Evolutionary conservation across 192 early-diverging fungal genomes (phyloP).

Genomic region (Haplosporangium gracile): DNA sequence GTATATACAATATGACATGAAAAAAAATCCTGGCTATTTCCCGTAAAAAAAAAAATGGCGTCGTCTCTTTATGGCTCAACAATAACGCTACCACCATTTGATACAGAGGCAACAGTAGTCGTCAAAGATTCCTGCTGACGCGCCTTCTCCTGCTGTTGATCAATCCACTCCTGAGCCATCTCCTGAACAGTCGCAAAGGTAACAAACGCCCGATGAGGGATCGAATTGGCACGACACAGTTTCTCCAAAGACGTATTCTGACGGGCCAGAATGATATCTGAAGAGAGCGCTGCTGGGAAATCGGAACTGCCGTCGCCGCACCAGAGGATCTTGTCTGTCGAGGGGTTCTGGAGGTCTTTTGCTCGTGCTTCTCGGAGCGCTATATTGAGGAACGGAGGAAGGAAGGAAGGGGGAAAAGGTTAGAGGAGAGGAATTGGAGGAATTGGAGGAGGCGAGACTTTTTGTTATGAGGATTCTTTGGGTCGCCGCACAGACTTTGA

Average conservation of each 20-base stretch:
- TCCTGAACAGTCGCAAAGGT: constrained; percentile 30
- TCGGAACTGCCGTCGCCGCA: constrained; percentile 50
- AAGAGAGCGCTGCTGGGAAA: constrained; percentile 34
- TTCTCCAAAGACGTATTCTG: constrained; percentile 34
- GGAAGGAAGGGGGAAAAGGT: background rate
- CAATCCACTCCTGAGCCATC: constrained; percentile 25
- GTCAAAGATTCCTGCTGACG: background rate
- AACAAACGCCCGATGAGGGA: constrained; percentile 20
- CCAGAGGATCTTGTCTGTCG: constrained; percentile 31
- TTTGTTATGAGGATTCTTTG: background rate
- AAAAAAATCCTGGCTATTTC: no score
- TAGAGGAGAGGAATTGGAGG: background rate
- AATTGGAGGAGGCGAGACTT: background rate
- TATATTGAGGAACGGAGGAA: background rate
- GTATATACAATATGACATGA: no score
- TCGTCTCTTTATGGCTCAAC: background rate
- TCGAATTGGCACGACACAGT: constrained; percentile 26
- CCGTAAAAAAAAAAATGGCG: no score
- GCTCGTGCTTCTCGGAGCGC: constrained; percentile 31
- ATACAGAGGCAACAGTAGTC: background rate
- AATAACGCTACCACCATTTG: background rate
- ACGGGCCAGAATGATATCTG: constrained; percentile 35
- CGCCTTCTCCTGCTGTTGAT: background rate
- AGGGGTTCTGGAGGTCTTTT: constrained; percentile 26
- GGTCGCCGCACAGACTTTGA: background rate